Evolutionary conservation across 179 eudicot species (phyloP).

Genomic region (Vitellaria paradoxa): DNA sequence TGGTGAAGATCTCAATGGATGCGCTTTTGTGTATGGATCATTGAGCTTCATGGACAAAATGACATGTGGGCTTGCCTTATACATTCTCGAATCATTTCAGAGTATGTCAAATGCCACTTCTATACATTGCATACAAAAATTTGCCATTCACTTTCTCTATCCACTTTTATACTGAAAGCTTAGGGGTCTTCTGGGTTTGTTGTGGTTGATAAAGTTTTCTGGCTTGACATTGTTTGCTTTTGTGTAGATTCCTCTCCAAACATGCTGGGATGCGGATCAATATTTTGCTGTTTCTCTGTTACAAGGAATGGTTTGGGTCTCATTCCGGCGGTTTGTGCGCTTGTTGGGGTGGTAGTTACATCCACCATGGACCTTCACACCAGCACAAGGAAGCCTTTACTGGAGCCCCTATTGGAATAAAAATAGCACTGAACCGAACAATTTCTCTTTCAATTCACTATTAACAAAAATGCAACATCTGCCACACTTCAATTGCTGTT

Average conservation of each 20-base stretch:
- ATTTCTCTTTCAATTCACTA: no score
- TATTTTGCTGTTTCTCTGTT: slow-evolving; percentile 34
- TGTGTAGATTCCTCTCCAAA: slow-evolving; percentile 41
- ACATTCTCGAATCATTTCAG: slow-evolving; percentile 68
- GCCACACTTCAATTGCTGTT: no score
- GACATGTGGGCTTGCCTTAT: slow-evolving; percentile 81
- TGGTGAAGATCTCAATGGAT: slow-evolving; percentile 85
- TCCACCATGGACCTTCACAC: slow-evolving; percentile 52
- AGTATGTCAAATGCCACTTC: slow-evolving; percentile 37
- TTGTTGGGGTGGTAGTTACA: slow-evolving; percentile 61
- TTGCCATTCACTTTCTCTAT: no score
- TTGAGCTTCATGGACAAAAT: slow-evolving; percentile 95
- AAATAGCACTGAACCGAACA: no score
- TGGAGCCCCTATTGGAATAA: slow-evolving; percentile 61
- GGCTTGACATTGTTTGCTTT: not conserved
- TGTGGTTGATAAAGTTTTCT: not conserved
- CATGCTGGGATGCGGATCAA: slow-evolving; percentile 31
- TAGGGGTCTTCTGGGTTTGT: no score
- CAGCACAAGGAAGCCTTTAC: slow-evolving; percentile 35
- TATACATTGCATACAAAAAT: no score
- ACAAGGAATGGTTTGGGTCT: slow-evolving; percentile 68
- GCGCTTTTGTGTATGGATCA: slow-evolving; percentile 97
- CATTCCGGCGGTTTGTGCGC: slow-evolving; percentile 68
- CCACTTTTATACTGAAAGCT: no score
- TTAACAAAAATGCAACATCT: no score